Percentiles rank a stretch among this genome's conserved stretches.
These are phyloP conservation scores for Chaetomium sp. DNA, from an alignment of 2,329 filamentous ascomycete species.

Conservation along the genomic window DNA sequence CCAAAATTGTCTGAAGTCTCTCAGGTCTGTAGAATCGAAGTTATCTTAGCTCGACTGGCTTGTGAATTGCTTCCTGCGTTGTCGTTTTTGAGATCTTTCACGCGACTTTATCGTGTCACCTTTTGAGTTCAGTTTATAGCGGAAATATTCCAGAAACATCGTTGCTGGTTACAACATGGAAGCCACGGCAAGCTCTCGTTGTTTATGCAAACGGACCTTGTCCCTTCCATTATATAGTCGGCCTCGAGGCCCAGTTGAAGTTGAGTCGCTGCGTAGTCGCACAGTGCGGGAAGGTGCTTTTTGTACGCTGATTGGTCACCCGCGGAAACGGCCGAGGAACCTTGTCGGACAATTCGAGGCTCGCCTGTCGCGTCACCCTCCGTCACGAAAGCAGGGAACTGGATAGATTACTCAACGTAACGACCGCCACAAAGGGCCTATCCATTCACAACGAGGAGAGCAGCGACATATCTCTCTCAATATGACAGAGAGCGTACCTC, in stretches of 20 bases:
- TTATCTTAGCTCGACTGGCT: neutral
- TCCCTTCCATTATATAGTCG: neutral
- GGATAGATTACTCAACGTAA: neutral
- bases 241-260: neutral
- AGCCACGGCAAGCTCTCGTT: neutral
- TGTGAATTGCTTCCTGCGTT: neutral
- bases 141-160: too few relatives aligned
- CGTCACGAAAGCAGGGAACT: neutral
- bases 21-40: conserved; percentile 7
- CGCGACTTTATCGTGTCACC: neutral
- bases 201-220: neutral
- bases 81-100: neutral
- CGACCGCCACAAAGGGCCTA: neutral
- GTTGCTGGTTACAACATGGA: neutral
- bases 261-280: neutral
- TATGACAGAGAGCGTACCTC: conserved; percentile 18
- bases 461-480: neutral
- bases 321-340: too few relatives aligned
- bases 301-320: conserved; percentile 12
- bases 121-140: too few relatives aligned
- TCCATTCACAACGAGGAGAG: neutral
- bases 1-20: conserved; percentile 4
- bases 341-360: neutral
- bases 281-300: conserved; percentile 1
- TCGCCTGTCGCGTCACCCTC: neutral